Conservation (phyloP, 495 filamentous ascomycete genomes). For the Daldinia bambusicola region DNA sequence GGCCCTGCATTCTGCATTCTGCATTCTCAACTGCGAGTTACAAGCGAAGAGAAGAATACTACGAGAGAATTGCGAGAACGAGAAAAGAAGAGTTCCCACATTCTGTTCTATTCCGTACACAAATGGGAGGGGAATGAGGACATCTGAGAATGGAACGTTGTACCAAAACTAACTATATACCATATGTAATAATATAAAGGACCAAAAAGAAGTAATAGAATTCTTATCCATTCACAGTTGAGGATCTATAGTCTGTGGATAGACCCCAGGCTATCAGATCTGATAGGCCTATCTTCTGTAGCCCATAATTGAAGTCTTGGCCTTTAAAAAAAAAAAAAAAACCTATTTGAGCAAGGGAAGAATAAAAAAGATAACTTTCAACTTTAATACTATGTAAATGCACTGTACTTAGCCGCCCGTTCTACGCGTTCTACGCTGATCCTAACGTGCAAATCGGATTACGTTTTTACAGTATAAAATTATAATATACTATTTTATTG, state of each 20-base stretch:
- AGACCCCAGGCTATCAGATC: conserved; percentile 21
- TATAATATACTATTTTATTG: conserved; percentile 14
- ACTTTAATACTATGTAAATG: neutral
- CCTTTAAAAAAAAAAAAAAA: too few relatives aligned
- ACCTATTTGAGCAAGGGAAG: too few relatives aligned
- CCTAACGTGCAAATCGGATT: conserved; percentile 27
- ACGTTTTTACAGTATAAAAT: conserved; percentile 15
- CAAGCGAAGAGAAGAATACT: conserved; percentile 7
- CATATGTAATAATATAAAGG: conserved; percentile 10
- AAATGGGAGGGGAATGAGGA: neutral
- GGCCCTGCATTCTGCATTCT: conserved; percentile 37
- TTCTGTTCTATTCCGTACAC: too few relatives aligned
- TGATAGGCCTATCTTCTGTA: conserved; percentile 33
- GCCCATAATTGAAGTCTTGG: conserved; percentile 18
- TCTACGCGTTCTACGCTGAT: conserved; percentile 18
- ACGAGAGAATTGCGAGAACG: neutral
- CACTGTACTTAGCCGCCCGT: conserved; percentile 36
- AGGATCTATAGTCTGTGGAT: conserved; percentile 23
- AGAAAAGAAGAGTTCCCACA: neutral
- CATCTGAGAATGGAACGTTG: conserved; percentile 26
- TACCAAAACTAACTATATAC: conserved; percentile 17
- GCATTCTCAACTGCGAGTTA: conserved; percentile 22
- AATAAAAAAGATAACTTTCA: neutral
- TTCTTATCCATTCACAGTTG: conserved; percentile 31
- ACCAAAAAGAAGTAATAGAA: conserved; percentile 14